These are phyloP conservation scores for Calonectria leucothoes DNA, from an alignment of 2,329 filamentous ascomycete genomes.

Conservation along the genomic window DNA sequence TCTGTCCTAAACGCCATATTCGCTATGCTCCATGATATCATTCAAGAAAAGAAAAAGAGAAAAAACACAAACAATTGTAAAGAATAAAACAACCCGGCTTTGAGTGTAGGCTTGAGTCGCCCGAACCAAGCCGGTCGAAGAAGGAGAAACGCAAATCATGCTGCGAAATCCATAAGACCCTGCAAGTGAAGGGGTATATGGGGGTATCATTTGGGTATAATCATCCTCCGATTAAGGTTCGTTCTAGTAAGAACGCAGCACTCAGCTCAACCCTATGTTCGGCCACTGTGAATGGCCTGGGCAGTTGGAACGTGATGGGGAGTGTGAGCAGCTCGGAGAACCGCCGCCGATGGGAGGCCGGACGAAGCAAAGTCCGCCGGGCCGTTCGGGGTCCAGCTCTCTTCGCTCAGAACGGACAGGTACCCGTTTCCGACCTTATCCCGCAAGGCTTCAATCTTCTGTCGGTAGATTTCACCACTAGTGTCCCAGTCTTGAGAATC, in stretches of 20 bases:
- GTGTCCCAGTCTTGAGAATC: constrained; percentile 71
- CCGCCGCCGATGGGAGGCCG: constrained; percentile 40
- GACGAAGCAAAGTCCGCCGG: constrained; percentile 37
- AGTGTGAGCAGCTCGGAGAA: constrained; percentile 46
- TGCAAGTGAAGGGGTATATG: constrained; percentile 38
- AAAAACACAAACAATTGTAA: constrained; percentile 36
- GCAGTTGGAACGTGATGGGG: constrained; percentile 48
- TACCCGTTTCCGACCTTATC: constrained; percentile 89
- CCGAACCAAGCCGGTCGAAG: constrained; percentile 30
- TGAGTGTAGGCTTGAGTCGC: constrained; percentile 27
- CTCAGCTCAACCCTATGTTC: constrained; percentile 60
- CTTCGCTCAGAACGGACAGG: constrained; percentile 86
- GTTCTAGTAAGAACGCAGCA: constrained; percentile 26
- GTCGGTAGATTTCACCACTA: constrained; percentile 83
- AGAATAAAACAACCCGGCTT: constrained; percentile 19
- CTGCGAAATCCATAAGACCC: constrained; percentile 25
- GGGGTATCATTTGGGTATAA: constrained; percentile 48
- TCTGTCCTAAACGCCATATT: constrained; percentile 49
- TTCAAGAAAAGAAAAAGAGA: constrained; percentile 21
- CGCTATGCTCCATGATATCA: constrained; percentile 54
- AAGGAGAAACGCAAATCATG: constrained; percentile 36
- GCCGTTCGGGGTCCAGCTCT: constrained; percentile 63
- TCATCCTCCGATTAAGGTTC: constrained; percentile 30
- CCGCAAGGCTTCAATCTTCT: constrained; percentile 87
- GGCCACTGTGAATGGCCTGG: constrained; percentile 65